Percentiles rank a stretch among this genome's conserved stretches.
Evolutionary conservation across 495 filamentous ascomycete genomes (phyloP).

Genomic region (Penicillium riverlandense): DNA sequence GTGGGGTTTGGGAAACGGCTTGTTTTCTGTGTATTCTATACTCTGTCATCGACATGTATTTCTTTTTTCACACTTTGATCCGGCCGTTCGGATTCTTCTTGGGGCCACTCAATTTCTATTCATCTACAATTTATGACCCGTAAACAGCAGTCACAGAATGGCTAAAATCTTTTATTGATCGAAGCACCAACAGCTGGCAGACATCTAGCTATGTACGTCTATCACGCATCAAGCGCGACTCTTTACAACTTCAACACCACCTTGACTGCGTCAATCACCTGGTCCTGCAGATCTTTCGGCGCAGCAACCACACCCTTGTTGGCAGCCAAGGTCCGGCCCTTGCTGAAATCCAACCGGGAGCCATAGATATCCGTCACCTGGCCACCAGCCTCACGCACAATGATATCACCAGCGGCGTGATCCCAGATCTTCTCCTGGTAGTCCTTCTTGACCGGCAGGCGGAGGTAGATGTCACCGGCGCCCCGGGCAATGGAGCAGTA

Average conservation of each 20-base stretch:
- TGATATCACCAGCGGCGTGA: slow-evolving; percentile 92
- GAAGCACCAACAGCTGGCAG: too few species aligned
- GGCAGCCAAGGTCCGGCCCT: slow-evolving; percentile 73
- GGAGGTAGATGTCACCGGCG: slow-evolving; percentile 88
- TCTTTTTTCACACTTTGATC: slow-evolving; percentile 13
- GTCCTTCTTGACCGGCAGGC: slow-evolving; percentile 71
- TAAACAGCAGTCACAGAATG: too few species aligned
- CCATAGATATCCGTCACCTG: slow-evolving; percentile 82
- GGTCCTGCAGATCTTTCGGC: slow-evolving; percentile 60
- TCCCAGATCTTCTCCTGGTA: slow-evolving; percentile 99
- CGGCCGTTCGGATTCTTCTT: not conserved
- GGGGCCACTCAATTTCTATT: too few species aligned
- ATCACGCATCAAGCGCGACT: too few species aligned
- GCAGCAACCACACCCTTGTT: slow-evolving; percentile 96
- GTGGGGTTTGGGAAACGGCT: slow-evolving; percentile 4
- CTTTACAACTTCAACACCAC: slow-evolving; percentile 58
- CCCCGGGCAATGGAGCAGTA: slow-evolving; percentile 94
- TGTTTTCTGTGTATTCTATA: slow-evolving; percentile 32
- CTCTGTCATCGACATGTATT: slow-evolving; percentile 13
- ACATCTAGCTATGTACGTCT: too few species aligned
- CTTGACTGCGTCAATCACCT: slow-evolving; percentile 78
- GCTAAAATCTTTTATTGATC: too few species aligned
- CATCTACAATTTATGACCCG: too few species aligned
- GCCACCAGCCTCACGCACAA: slow-evolving; percentile 90
- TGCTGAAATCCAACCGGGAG: slow-evolving; percentile 72